Conservation (phyloP, 164 flowering plant genomes). For the Dillenia suffruticosa region DNA sequence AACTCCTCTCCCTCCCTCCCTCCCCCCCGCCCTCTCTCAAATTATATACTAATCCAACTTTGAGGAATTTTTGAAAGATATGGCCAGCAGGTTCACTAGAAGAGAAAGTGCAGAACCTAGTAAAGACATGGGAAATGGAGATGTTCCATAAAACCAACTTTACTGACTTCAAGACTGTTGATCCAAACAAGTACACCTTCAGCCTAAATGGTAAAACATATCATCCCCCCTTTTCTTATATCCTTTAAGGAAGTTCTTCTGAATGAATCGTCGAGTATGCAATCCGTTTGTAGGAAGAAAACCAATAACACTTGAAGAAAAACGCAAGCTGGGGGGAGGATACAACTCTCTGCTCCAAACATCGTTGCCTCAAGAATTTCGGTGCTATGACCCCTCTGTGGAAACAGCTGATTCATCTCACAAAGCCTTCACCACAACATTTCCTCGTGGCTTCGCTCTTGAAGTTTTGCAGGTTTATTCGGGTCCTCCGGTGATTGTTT, state of each 20-base stretch:
- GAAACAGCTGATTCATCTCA: constrained; percentile 33
- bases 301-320: constrained; percentile 23
- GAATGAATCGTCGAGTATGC: no score
- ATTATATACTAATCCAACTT: no score
- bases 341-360: constrained; percentile 56
- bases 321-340: constrained; percentile 42
- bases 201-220: constrained; percentile 47
- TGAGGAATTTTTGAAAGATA: constrained; percentile 17
- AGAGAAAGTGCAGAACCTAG: constrained; percentile 61
- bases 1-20: background rate
- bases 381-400: constrained; percentile 29
- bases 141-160: constrained; percentile 45
- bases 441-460: constrained; percentile 69
- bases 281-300: constrained; percentile 37
- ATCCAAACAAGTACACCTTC: constrained; percentile 30
- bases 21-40: background rate
- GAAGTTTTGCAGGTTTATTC: constrained; percentile 63
- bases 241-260: background rate
- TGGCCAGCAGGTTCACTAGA: constrained; percentile 66
- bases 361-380: constrained; percentile 39
- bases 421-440: constrained; percentile 34
- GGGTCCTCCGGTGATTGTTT: constrained; percentile 59
- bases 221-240: background rate
- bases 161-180: constrained; percentile 41
- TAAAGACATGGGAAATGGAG: constrained; percentile 87